Conservation (phyloP, 371 early-diverging fungal species). For the Encephalitozoon cuniculi region DNA sequence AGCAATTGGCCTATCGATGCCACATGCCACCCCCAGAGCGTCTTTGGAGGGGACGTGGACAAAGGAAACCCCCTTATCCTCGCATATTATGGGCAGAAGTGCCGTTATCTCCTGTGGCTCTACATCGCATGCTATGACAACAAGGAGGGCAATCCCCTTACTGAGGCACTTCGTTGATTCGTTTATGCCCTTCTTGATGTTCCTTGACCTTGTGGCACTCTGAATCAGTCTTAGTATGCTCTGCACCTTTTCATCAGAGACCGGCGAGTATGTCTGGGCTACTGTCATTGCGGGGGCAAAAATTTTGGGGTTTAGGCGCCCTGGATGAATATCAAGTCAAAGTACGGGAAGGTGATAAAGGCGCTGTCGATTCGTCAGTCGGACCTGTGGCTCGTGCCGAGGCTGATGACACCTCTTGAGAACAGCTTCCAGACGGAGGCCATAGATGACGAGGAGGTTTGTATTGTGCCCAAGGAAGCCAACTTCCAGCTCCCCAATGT, state of each 20-base stretch:
- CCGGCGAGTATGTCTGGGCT: not conserved
- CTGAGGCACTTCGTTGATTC: conserved; percentile 97
- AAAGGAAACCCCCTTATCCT: conserved; percentile 96
- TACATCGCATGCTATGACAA: conserved; percentile 92
- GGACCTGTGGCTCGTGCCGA: not conserved
- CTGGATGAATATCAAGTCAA: conserved; percentile 4
- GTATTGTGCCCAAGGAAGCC: conserved; percentile 46
- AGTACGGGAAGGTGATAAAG: conserved; percentile 5
- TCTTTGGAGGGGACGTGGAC: conserved; percentile 87
- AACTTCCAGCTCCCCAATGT: conserved; percentile 57
- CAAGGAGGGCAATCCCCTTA: conserved; percentile 93
- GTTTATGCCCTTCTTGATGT: conserved; percentile 96
- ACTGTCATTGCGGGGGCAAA: not conserved
- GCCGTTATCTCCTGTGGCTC: conserved; percentile 89
- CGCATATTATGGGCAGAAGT: conserved; percentile 89
- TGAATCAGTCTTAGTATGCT: conserved; percentile 84
- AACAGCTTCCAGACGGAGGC: conserved; percentile 1
- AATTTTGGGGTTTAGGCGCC: conserved; percentile 1
- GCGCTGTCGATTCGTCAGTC: not conserved
- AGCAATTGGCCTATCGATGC: conserved; percentile 82
- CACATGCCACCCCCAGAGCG: conserved; percentile 93
- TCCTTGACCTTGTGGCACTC: conserved; percentile 90
- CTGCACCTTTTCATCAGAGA: conserved; percentile 73
- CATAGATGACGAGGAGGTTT: not conserved
- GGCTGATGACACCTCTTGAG: not conserved